These are phyloP conservation scores for Backusella tuberculispora DNA, from an alignment of 192 early-diverging fungal species.

Conservation along the genomic window DNA sequence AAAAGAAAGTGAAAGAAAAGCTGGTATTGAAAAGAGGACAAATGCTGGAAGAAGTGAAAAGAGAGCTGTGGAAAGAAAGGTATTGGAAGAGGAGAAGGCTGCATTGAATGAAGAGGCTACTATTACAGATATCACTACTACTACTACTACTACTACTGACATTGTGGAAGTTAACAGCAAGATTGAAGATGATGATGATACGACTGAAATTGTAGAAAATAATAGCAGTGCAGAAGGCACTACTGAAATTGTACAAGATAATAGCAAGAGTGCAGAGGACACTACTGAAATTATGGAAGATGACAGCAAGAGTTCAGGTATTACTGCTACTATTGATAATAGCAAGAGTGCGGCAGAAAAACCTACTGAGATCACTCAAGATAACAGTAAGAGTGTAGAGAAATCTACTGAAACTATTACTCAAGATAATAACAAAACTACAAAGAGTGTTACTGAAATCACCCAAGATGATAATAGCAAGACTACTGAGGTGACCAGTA, in stretches of 20 bases:
- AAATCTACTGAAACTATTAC: neutral
- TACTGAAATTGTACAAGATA: neutral
- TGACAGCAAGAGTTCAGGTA: neutral
- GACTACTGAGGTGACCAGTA: neutral
- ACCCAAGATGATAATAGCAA: neutral
- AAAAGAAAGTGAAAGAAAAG: neutral
- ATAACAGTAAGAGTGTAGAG: neutral
- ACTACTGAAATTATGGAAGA: neutral
- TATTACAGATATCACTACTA: neutral
- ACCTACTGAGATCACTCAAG: neutral
- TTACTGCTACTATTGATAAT: neutral
- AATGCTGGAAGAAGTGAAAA: neutral
- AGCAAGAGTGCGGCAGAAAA: neutral
- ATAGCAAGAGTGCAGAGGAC: neutral
- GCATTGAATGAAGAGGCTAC: neutral
- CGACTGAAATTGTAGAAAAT: neutral
- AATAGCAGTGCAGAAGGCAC: neutral
- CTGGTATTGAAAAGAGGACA: constrained; percentile 11
- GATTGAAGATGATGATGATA: neutral
- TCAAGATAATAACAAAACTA: neutral
- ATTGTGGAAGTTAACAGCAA: neutral
- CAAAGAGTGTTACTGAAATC: neutral
- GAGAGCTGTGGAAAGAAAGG: neutral
- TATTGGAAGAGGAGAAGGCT: neutral
- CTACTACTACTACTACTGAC: neutral